Conservation (phyloP, 2,329 filamentous ascomycete species). For the Geosmithia morbida region DNA sequence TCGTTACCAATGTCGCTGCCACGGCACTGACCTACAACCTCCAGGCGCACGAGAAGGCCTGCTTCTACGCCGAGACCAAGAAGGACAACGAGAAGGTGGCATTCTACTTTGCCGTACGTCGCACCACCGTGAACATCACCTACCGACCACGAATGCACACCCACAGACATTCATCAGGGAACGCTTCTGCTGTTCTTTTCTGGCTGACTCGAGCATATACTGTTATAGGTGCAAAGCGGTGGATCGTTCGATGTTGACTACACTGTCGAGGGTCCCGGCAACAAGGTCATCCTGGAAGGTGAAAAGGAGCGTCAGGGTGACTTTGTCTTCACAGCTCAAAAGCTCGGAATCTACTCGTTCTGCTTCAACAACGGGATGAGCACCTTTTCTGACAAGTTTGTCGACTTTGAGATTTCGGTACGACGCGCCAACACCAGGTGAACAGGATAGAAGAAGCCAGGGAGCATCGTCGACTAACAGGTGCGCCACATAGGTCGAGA, state of each 20-base stretch:
- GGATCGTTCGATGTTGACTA: conserved; percentile 98
- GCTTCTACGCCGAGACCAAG: conserved; percentile 77
- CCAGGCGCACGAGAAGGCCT: conserved; percentile 80
- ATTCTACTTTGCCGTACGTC: conserved; percentile 90
- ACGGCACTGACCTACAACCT: conserved; percentile 94
- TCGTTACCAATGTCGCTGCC: conserved; percentile 58
- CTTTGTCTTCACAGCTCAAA: conserved; percentile 90
- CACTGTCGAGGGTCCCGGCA: conserved; percentile 65
- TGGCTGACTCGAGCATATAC: not conserved
- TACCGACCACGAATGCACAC: not conserved
- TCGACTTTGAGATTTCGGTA: conserved; percentile 90
- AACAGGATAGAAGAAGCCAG: not conserved
- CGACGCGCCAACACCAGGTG: not conserved
- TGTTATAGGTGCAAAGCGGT: conserved; percentile 77
- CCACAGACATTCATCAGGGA: not conserved
- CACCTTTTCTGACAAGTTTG: conserved; percentile 92
- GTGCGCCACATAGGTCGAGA: conserved; percentile 54
- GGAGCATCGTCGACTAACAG: not conserved
- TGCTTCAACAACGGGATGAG: conserved; percentile 99
- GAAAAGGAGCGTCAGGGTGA: conserved; percentile 90
- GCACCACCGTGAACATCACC: too few species aligned
- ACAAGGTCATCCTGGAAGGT: conserved; percentile 71
- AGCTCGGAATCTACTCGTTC: conserved; percentile 81
- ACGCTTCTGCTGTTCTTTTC: not conserved
- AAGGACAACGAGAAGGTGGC: conserved; percentile 77